phyloP scores from a whole-genome alignment of 768 basidiomycete genomes.

The Pulveroboletus sp. region DNA sequence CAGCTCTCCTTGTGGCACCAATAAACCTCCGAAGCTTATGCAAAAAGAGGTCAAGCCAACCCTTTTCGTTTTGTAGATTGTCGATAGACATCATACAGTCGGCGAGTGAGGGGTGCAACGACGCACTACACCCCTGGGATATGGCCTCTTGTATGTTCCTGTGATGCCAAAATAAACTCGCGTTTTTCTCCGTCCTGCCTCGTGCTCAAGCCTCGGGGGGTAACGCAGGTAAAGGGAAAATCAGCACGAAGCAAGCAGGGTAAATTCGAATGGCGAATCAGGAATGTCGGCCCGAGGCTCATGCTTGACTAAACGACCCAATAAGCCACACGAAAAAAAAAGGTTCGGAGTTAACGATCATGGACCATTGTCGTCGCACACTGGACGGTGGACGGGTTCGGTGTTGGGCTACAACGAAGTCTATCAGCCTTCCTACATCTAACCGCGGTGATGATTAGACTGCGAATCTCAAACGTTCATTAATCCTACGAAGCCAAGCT shows the following conservation, averaged over 20 bases:
- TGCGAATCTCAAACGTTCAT: background rate
- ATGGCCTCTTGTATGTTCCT: constrained; percentile 5
- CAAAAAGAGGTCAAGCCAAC: background rate
- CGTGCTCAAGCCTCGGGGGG: background rate
- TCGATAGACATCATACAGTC: background rate
- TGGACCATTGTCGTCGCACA: background rate
- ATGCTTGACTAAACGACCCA: background rate
- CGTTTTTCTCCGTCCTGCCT: background rate
- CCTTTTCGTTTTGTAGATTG: background rate
- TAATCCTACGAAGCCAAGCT: background rate
- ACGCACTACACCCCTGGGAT: background rate
- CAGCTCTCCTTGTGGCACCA: rapidly evolving
- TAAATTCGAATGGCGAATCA: background rate
- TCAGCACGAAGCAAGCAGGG: background rate
- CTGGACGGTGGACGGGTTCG: background rate
- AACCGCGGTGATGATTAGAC: background rate
- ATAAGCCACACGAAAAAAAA: background rate
- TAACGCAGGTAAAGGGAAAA: background rate
- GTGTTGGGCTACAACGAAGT: background rate
- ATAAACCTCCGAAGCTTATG: rapidly evolving
- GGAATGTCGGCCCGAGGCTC: background rate
- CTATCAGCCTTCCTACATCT: background rate
- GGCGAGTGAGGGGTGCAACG: background rate
- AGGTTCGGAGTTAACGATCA: background rate
- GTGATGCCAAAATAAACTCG: background rate